phyloP scores from a whole-genome alignment of 1,284 basidiomycete genomes.

The Cystobasidium slooffiae region DNA sequence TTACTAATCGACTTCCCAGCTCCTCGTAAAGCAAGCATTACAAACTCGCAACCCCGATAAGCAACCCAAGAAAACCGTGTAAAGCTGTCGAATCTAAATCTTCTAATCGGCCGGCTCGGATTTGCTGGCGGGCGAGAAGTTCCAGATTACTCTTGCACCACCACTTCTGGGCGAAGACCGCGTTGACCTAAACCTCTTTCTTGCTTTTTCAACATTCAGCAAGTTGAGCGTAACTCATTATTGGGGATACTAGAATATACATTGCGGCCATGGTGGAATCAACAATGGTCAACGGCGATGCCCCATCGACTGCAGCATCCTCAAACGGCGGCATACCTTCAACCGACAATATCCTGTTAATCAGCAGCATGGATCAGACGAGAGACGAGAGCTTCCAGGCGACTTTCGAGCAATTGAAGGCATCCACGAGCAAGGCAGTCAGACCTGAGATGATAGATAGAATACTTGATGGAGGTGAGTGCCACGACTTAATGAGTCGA shows the following conservation, averaged over 20 bases:
- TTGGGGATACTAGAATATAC: too few relatives aligned
- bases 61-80: not conserved
- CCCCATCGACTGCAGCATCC: not conserved
- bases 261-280: slow-evolving; percentile 4
- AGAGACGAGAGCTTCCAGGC: slow-evolving; percentile 32
- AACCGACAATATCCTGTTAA: slow-evolving; percentile 39
- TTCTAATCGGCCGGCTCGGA: slow-evolving; percentile 12
- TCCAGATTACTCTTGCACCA: not conserved
- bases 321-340: not conserved
- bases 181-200: not conserved
- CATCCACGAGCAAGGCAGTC: slow-evolving; percentile 26
- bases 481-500: slow-evolving; percentile 38
- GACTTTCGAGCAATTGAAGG: slow-evolving; percentile 35
- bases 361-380: slow-evolving; percentile 42
- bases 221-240: not conserved
- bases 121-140: slow-evolving; percentile 25
- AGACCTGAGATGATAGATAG: slow-evolving; percentile 68
- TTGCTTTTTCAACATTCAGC: not conserved
- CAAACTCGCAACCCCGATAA: not conserved
- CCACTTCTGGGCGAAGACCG: not conserved
- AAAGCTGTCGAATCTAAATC: not conserved
- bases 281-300: not conserved
- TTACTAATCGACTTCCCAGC: too few relatives aligned
- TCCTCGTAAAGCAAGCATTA: too few relatives aligned
- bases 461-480: slow-evolving; percentile 71